These are phyloP conservation scores for Apiospora marii DNA, from an alignment of 2,329 filamentous ascomycete genomes.

Conservation along the genomic window DNA sequence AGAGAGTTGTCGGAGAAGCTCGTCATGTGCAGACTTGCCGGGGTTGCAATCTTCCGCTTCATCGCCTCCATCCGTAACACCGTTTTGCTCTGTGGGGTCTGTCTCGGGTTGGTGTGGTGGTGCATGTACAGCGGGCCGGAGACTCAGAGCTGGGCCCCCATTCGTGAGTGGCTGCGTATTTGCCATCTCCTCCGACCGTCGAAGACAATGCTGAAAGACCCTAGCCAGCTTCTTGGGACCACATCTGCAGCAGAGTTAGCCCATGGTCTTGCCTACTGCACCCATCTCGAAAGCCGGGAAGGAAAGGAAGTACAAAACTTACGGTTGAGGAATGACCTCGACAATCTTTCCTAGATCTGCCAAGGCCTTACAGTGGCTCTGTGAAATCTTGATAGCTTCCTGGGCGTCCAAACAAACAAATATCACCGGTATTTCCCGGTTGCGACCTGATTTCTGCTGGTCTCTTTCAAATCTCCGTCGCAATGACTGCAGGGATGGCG, in stretches of 20 bases:
- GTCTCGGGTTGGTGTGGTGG: not conserved
- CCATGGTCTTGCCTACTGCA: not conserved
- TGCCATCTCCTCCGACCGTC: conserved; percentile 19
- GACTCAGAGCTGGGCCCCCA: not conserved
- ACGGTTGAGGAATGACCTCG: conserved; percentile 44
- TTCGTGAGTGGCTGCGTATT: not conserved
- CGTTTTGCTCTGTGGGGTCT: not conserved
- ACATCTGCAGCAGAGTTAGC: conserved; percentile 27
- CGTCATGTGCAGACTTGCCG: not conserved
- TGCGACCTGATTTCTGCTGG: not conserved
- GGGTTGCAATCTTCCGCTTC: not conserved
- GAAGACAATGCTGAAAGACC: conserved; percentile 37
- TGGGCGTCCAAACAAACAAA: conserved; percentile 42
- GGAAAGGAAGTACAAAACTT: conserved; percentile 27
- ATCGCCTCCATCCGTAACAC: not conserved
- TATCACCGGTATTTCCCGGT: conserved; percentile 36
- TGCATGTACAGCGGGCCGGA: not conserved
- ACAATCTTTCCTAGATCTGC: conserved; percentile 37
- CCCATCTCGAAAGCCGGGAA: not conserved
- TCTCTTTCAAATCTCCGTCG: conserved; percentile 31
- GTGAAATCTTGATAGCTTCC: conserved; percentile 38
- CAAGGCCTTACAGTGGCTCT: conserved; percentile 34
- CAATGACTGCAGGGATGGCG: conserved; percentile 31
- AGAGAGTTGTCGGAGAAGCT: not conserved
- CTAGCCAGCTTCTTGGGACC: conserved; percentile 43